Base-by-base conservation (phyloP, 257 asterid species). In the Plectranthus barbatus region DNA sequence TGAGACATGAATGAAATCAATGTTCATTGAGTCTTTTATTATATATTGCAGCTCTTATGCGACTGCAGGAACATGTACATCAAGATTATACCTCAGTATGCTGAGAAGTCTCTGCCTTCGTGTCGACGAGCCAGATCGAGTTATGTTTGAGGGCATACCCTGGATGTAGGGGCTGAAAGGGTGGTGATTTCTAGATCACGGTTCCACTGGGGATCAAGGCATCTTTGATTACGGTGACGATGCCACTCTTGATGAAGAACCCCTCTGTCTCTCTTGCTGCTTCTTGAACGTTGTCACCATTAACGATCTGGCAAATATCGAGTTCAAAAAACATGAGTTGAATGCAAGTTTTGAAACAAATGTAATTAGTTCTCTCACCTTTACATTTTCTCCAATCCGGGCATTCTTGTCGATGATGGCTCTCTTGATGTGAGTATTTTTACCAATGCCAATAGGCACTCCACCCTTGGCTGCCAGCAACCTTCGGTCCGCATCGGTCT, bases 371-470 rank as follows among this genome's bases (percentile, higher is more conserved):
- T 45, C 41, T 34, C 1, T 9, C 47, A 87, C 97, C 95, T 87
- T 90, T 49, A 87, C 97, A 56, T 80, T 65, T 15, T 90, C 86
- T 21, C 97, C 97, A 55, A 90, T 87, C 31, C 97, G 86, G 20
- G 96, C 92, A 71, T 90, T 90, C 77, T 90, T 90, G 91, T 90
- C 97, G 6, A 90, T 90, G 50, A 90, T 87, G 76, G 97, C 97
- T 78, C 91, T 84, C 77, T 86, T 90, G 56, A 86, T 77, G 77
- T 83, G 97, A 18, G 88, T 79, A 74, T 83, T 74, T 68, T 79
- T 90, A 67, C 97, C 97, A 9, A 90, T 90, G 60, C 97, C 97
- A 39, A 90, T 90, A 48, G 95, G 87, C 55, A 90, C 84, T 14
- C 95, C 78, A 53, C 97, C 97, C 66, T 87, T 85, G 9, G 90